phyloP scores from a whole-genome alignment of 73 alveolate genomes.

The Symbiodinium pilosum region DNA sequence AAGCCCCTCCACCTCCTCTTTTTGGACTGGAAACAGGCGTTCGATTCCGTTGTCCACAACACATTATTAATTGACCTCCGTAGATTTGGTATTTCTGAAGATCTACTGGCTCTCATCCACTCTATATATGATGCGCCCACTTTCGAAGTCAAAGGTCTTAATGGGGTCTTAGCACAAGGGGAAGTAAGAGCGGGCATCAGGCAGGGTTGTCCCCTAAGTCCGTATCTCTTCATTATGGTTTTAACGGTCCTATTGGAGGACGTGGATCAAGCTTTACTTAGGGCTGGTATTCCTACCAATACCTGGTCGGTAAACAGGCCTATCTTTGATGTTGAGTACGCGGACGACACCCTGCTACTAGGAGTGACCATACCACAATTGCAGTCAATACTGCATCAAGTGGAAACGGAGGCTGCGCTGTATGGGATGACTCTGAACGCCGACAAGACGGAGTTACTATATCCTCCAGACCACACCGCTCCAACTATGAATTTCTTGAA shows the following conservation, averaged over 20 bases:
- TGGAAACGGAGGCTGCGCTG: neutral
- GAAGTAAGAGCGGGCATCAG: neutral
- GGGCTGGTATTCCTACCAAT: neutral
- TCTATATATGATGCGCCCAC: neutral
- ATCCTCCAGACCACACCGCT: too few species aligned
- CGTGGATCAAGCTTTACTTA: neutral
- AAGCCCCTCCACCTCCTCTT: neutral
- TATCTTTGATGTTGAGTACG: neutral
- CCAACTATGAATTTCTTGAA: neutral
- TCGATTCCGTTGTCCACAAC: neutral
- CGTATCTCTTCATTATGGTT: neutral
- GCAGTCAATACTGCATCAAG: neutral
- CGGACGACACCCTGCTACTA: neutral
- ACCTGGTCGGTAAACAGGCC: neutral
- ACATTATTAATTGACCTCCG: neutral
- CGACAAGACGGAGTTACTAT: neutral
- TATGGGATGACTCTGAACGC: neutral
- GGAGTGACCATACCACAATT: neutral
- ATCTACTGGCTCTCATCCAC: too few species aligned
- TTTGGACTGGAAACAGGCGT: neutral
- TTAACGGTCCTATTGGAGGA: neutral
- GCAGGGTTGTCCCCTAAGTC: neutral
- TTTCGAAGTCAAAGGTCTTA: neutral
- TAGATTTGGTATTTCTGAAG: neutral
- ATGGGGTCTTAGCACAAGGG: neutral